Percentiles rank a stretch among this genome's conserved stretches.
phyloP scores from a whole-genome alignment of 192 early-diverging fungal genomes.

The Coemansia sp. region DNA sequence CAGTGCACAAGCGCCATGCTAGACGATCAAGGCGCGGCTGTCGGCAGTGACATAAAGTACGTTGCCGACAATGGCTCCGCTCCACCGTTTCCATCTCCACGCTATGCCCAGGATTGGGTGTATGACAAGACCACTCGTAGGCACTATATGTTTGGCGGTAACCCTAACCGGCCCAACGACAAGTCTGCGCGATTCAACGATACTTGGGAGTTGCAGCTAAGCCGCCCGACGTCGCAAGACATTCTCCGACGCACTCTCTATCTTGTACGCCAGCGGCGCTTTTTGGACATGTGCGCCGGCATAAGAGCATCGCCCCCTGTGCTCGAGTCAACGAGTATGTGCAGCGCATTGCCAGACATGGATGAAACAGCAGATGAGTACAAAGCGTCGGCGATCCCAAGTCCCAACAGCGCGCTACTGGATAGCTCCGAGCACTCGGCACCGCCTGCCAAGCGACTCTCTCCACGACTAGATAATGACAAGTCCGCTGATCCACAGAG shows the following conservation, averaged over 20 bases:
- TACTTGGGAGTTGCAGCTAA: slow-evolving; percentile 44
- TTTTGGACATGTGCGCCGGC: slow-evolving; percentile 76
- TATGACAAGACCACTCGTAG: slow-evolving; percentile 71
- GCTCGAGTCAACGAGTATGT: not conserved
- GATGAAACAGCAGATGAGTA: slow-evolving; percentile 15
- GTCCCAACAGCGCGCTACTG: slow-evolving; percentile 34
- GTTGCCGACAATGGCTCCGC: slow-evolving; percentile 13
- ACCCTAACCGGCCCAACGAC: slow-evolving; percentile 62
- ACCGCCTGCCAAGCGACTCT: slow-evolving; percentile 13
- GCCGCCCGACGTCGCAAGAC: slow-evolving; percentile 62
- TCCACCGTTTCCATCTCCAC: slow-evolving; percentile 69
- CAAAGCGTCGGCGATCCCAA: slow-evolving; percentile 51
- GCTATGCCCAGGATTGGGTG: slow-evolving; percentile 91
- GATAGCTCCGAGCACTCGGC: slow-evolving; percentile 15
- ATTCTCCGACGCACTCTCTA: slow-evolving; percentile 76
- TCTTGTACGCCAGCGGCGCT: slow-evolving; percentile 77
- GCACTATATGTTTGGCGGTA: slow-evolving; percentile 96
- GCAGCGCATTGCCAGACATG: slow-evolving; percentile 3
- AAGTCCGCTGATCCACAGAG: slow-evolving; percentile 9
- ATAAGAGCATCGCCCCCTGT: slow-evolving; percentile 1
- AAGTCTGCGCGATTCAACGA: slow-evolving; percentile 55
- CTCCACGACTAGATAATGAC: slow-evolving; percentile 8
- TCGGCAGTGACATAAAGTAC: slow-evolving; percentile 12
- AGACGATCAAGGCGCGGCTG: not conserved
- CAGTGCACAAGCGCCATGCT: slow-evolving; percentile 26